Percentiles rank a stretch among this genome's conserved stretches.
Evolutionary conservation across 176 grass and related monocot genomes (phyloP).

Genomic region (Elaeis guineensis): DNA sequence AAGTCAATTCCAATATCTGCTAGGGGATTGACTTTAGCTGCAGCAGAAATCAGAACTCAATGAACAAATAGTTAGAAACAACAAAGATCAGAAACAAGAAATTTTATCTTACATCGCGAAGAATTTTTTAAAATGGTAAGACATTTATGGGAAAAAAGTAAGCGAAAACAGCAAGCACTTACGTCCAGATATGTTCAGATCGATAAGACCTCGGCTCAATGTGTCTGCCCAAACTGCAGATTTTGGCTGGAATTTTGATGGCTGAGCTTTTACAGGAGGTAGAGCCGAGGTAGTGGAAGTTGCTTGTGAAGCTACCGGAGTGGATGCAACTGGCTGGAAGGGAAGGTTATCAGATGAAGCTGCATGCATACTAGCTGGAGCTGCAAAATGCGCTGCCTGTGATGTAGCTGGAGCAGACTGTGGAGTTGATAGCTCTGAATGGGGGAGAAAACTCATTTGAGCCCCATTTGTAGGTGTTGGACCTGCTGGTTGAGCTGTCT

Average conservation of each 20-base stretch:
- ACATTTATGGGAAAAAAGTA: too few species aligned
- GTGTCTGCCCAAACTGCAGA: conserved; percentile 91
- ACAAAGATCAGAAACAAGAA: too few species aligned
- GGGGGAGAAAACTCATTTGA: conserved; percentile 12
- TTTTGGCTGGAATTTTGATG: conserved; percentile 74
- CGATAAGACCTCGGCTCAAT: conserved; percentile 75
- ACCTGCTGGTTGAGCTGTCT: conserved; percentile 26
- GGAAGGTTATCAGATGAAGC: conserved; percentile 31
- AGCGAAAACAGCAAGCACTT: conserved; percentile 24
- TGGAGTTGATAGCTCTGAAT: conserved; percentile 20
- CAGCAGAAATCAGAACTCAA: not conserved
- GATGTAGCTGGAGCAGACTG: conserved; percentile 20
- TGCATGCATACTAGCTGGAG: conserved; percentile 1
- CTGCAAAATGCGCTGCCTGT: conserved; percentile 32
- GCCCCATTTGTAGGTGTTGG: not conserved
- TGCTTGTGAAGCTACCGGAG: conserved; percentile 39
- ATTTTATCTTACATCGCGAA: too few species aligned
- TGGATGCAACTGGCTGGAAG: conserved; percentile 36
- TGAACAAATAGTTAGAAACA: not conserved
- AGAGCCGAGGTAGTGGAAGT: conserved; percentile 29
- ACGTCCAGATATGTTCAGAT: conserved; percentile 98
- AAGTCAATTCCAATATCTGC: conserved; percentile 95
- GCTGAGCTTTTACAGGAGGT: conserved; percentile 45
- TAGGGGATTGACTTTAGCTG: conserved; percentile 89
- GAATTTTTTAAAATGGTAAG: too few species aligned